Evolutionary conservation across 176 grass and related monocot genomes (phyloP), one percentile per base, ranked within the genome.

Genomic region (Lolium multiflorum): DNA sequence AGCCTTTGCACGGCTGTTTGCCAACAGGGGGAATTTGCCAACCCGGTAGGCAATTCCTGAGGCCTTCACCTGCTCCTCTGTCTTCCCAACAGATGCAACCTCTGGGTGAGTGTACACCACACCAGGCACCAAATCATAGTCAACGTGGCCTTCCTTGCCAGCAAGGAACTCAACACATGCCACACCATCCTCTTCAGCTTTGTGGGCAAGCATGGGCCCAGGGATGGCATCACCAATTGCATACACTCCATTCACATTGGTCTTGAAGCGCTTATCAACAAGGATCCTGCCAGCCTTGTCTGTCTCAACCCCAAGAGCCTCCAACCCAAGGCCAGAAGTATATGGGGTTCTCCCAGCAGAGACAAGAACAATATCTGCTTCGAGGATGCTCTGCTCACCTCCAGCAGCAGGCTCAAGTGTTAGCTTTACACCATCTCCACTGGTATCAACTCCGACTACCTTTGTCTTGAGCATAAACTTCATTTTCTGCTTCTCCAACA

Each of bases 391-490:
- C 81, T 99, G 93, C 47, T 96, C 97, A 78, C 97, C 97, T 31
- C 97, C 97, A 87, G 90, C 84, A 82, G 97, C 81, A 65, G 97
- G 97, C 71, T 99, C 97, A 22, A 99, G 41, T 69, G 83, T 94
- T 58, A 99, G 69, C 75, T 92, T 96, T 17, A 99, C 94, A 15
- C 92, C 97, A 65, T 94, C 91, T 77, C 97, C 97, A 31, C 92
- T 91, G 20, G 88, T 84, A 84, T 98, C 96, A 76, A 94, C 90
- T 4, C 93, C 89, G 1, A 96, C 88, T 15, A 99, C 97, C 84
- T 99, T 99, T 61, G 94, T 99, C 70, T 99, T 96, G 75, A 99
- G 94, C 92, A 99, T 94, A 85, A 99, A 99, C 85, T 96, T 99
- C 92, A 99, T 94, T 35, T 99, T 99, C 88, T 99, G 97, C 77